Evolutionary conservation across 768 basidiomycete genomes (phyloP).

Genomic region (Ramaria rubella): DNA sequence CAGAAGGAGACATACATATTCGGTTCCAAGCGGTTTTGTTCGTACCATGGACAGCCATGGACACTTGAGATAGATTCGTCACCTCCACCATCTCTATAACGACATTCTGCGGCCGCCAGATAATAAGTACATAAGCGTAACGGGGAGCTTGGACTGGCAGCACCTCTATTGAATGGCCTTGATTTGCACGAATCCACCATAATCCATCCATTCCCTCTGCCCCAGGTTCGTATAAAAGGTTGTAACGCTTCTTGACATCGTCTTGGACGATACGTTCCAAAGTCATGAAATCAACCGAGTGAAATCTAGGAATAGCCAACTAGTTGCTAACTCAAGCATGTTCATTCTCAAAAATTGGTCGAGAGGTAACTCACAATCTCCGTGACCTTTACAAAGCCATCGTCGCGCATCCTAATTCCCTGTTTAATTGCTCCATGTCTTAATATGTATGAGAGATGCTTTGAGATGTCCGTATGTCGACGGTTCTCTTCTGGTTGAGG

Average conservation of each 20-base stretch:
- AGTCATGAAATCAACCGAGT: conserved; percentile 44
- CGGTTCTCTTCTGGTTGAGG: neutral
- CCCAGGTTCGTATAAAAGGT: conserved; percentile 45
- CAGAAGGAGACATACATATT: conserved; percentile 45
- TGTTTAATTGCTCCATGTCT: conserved; percentile 82
- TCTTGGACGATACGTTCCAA: conserved; percentile 58
- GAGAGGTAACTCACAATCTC: conserved; percentile 65
- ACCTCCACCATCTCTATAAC: conserved; percentile 61
- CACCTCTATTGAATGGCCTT: conserved; percentile 83
- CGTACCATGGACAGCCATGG: conserved; percentile 82
- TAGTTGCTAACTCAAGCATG: conserved; percentile 26
- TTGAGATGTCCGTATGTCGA: conserved; percentile 61
- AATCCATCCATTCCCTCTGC: conserved; percentile 28
- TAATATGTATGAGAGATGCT: conserved; percentile 87
- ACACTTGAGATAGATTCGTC: conserved; percentile 51
- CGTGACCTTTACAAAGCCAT: conserved; percentile 78
- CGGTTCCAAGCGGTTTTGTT: conserved; percentile 57
- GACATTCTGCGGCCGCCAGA: conserved; percentile 46
- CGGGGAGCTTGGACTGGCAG: conserved; percentile 8
- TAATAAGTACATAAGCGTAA: neutral
- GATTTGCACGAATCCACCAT: conserved; percentile 91
- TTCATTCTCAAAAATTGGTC: neutral
- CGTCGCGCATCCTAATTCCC: conserved; percentile 65
- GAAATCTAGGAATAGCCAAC: conserved; percentile 66
- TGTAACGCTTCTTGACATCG: conserved; percentile 64